phyloP scores from a whole-genome alignment of 2,329 filamentous ascomycete species.

The Talaromyces sp. region DNA sequence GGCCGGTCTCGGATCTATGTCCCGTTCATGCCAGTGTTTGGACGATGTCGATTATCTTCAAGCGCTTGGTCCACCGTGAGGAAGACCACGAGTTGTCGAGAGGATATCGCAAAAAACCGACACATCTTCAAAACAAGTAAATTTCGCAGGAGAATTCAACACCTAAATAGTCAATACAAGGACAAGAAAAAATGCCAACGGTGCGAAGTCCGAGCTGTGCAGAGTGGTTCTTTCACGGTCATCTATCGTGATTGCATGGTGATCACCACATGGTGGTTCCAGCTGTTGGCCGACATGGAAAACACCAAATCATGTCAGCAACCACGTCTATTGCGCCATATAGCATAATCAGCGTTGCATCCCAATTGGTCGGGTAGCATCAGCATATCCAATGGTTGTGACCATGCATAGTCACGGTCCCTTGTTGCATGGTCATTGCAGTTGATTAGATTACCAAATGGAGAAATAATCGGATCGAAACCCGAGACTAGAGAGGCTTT shows the following conservation, averaged over 20 bases:
- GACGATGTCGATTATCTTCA: not conserved
- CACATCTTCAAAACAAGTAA: too few relatives aligned
- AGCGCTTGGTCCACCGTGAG: not conserved
- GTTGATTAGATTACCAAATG: too few relatives aligned
- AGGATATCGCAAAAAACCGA: too few relatives aligned
- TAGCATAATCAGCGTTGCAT: not conserved
- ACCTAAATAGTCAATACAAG: not conserved
- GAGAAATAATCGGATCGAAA: not conserved
- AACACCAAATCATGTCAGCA: not conserved
- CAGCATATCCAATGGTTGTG: not conserved
- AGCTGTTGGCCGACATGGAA: not conserved
- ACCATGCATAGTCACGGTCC: not conserved
- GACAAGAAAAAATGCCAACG: not conserved
- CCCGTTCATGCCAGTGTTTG: too few relatives aligned
- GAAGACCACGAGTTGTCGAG: too few relatives aligned
- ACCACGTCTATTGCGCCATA: not conserved
- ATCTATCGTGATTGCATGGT: not conserved
- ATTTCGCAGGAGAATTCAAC: not conserved
- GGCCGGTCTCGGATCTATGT: not conserved
- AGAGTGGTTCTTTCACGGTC: not conserved
- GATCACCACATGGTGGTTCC: not conserved
- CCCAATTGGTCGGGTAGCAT: not conserved
- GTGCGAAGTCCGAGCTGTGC: not conserved
- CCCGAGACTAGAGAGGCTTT: not conserved
- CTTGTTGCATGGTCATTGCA: too few relatives aligned